phyloP scores from a whole-genome alignment of 73 alveolate species.

The Blepharisma japonicum region DNA sequence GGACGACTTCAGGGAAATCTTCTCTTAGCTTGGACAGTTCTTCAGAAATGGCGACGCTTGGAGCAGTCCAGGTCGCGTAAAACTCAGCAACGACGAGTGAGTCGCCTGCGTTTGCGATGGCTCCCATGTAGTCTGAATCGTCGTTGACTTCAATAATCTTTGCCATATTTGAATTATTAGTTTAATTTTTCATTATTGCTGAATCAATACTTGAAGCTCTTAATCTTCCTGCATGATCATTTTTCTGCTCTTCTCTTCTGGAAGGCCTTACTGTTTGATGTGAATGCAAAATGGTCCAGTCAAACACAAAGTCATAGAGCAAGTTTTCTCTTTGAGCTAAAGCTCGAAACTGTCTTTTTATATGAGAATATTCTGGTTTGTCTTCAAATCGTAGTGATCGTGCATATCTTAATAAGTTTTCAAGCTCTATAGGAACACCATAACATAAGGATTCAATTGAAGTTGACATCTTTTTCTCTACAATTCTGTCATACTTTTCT shows the following conservation, averaged over 20 bases:
- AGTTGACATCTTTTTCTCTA: conserved; percentile 47
- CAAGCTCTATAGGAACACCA: conserved; percentile 69
- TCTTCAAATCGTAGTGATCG: conserved; percentile 64
- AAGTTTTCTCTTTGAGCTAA: conserved; percentile 56
- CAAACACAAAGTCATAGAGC: conserved; percentile 63
- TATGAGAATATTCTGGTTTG: conserved; percentile 76
- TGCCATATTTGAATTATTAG: not conserved
- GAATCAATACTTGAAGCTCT: too few relatives aligned
- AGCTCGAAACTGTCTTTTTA: conserved; percentile 54
- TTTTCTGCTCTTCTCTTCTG: too few relatives aligned
- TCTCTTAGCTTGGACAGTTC: not conserved
- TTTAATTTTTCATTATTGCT: too few relatives aligned
- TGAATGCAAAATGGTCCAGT: conserved; percentile 52
- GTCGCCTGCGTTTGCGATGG: conserved; percentile 2
- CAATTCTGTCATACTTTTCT: conserved; percentile 48
- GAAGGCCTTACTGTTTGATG: too few relatives aligned
- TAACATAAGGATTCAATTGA: conserved; percentile 41
- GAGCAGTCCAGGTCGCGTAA: conserved; percentile 10
- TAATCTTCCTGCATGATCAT: too few relatives aligned
- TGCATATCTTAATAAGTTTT: conserved; percentile 50
- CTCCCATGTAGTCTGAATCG: conserved; percentile 4
- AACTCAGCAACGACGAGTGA: not conserved
- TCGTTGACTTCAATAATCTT: conserved; percentile 1
- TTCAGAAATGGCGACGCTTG: not conserved
- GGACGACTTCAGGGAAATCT: conserved; percentile 27